phyloP scores from a whole-genome alignment of 2,329 filamentous ascomycete genomes.

The Scytalidium lignicola region DNA sequence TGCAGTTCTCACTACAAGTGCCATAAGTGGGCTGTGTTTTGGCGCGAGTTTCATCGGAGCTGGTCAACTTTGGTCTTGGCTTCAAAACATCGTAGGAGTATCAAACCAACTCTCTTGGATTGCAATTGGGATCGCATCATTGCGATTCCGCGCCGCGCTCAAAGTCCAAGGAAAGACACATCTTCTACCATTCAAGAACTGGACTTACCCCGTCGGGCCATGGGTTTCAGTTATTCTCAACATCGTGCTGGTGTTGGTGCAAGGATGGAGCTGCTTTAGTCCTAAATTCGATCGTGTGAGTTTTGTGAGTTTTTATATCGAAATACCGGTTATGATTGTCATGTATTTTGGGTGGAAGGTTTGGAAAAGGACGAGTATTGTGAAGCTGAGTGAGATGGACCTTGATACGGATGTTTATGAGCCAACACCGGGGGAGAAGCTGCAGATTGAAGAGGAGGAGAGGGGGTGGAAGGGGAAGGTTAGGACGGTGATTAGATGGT shows the following conservation, averaged over 20 bases:
- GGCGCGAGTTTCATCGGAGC: slow-evolving; percentile 61
- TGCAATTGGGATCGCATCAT: slow-evolving; percentile 56
- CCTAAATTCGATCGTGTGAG: slow-evolving; percentile 51
- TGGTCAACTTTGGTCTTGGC: slow-evolving; percentile 60
- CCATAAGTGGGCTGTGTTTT: slow-evolving; percentile 55
- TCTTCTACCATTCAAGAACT: slow-evolving; percentile 59
- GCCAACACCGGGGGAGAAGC: slow-evolving; percentile 21
- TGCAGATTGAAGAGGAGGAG: slow-evolving; percentile 19
- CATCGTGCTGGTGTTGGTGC: slow-evolving; percentile 54
- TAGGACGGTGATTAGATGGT: slow-evolving; percentile 22
- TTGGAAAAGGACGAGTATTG: slow-evolving; percentile 40
- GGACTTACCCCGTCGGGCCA: slow-evolving; percentile 60
- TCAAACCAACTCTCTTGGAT: slow-evolving; percentile 65
- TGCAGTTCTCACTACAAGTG: slow-evolving; percentile 47
- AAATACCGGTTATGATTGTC: slow-evolving; percentile 54
- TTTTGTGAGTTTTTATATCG: slow-evolving; percentile 61
- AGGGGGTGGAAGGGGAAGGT: slow-evolving; percentile 20
- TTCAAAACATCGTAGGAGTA: slow-evolving; percentile 63
- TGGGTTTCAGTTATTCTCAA: slow-evolving; percentile 53
- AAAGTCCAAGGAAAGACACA: slow-evolving; percentile 54
- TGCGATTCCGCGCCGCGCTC: slow-evolving; percentile 59
- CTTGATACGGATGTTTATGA: slow-evolving; percentile 41
- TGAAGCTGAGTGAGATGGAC: slow-evolving; percentile 43
- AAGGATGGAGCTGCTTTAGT: slow-evolving; percentile 60
- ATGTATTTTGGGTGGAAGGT: slow-evolving; percentile 53